Evolutionary conservation across 139 green algal genomes (phyloP).

Genomic region (Haematococcus sp.): DNA sequence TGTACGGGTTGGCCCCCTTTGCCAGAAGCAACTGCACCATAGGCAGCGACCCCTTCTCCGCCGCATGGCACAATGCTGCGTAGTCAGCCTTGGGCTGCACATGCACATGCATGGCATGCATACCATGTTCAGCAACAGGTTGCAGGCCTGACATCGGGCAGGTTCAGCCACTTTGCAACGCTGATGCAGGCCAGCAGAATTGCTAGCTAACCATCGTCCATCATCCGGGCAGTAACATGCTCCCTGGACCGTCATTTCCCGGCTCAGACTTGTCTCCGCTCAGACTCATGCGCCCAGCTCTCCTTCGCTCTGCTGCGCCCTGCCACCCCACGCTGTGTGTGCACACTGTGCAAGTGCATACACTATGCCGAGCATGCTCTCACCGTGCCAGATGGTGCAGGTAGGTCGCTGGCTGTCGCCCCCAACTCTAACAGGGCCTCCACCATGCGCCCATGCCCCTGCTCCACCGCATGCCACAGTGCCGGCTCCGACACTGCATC

Average conservation of each 20-base stretch:
- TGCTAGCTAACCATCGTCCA: neutral
- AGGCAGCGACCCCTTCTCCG: constrained; percentile 27
- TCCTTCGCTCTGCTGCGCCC: too few species aligned
- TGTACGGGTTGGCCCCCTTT: constrained; percentile 29
- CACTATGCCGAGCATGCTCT: too few species aligned
- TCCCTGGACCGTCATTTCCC: too few species aligned
- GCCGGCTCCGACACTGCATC: constrained; percentile 35
- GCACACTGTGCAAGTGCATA: neutral
- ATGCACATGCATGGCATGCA: neutral
- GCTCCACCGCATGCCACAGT: constrained; percentile 40
- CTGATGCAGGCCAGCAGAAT: neutral
- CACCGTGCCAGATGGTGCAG: constrained; percentile 3
- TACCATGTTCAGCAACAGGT: neutral
- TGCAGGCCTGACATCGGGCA: neutral
- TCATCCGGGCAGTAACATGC: too few species aligned
- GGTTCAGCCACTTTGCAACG: neutral
- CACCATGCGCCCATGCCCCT: constrained; percentile 30
- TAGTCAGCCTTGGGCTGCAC: constrained; percentile 18
- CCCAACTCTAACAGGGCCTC: constrained; percentile 23
- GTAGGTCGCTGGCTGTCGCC: constrained; percentile 17
- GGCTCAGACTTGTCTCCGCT: too few species aligned
- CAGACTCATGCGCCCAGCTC: too few species aligned
- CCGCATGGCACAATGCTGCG: constrained; percentile 24
- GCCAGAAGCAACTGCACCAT: constrained; percentile 31
- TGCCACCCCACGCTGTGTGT: too few species aligned